Base-by-base conservation (phyloP, 257 asterid species). In the Perilla frutescens region DNA sequence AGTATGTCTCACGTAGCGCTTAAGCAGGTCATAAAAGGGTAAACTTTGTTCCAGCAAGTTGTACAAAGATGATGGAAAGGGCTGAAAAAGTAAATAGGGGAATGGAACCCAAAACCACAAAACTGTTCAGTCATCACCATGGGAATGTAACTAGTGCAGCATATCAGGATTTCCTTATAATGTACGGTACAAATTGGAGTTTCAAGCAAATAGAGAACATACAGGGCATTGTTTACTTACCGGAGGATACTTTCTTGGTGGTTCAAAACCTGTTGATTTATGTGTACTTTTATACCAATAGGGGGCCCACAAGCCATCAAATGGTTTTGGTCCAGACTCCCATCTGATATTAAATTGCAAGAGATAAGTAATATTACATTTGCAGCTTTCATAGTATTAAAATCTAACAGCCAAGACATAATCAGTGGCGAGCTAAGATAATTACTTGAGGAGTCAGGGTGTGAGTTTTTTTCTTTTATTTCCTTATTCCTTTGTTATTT, bases 231-330 rank as follows among this genome's bases (percentile, higher is more conserved):
- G 26, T 13, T 50, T 50, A 50, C 56, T 50, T 82, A 88, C 96
- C 73, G 40, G 69, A 43, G 94, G 91, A 75, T 84, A 88, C 80
- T 77, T 86, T 72, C 74, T 72, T 62, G 86, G 82, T 45, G 80
- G 66, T 76, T 77, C 66, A 66, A 90, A 90, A 71, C 90, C 86
- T 50, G 87, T 84, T 48, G 91, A 84, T 36, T 86, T 77, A 63
- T 86, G 96, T 40, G 86, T 79, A 65, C 71, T 76, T 74, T 43
- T 51, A 76, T 90, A 90, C 88, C 90, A 90, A 85, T 87, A 83
- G 36, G 92, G 84, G 31, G 92, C 93, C 96, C 96, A 88, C 61
- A 83, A 55, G 50, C 96, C 96, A 84, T 90, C 94, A 79, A 78
- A 75, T 67, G 92, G 59, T 79, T 82, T 90, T 74, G 94, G 89